Conservation (phyloP, 2,329 filamentous ascomycete species). For the Zalaria obscura region DNA sequence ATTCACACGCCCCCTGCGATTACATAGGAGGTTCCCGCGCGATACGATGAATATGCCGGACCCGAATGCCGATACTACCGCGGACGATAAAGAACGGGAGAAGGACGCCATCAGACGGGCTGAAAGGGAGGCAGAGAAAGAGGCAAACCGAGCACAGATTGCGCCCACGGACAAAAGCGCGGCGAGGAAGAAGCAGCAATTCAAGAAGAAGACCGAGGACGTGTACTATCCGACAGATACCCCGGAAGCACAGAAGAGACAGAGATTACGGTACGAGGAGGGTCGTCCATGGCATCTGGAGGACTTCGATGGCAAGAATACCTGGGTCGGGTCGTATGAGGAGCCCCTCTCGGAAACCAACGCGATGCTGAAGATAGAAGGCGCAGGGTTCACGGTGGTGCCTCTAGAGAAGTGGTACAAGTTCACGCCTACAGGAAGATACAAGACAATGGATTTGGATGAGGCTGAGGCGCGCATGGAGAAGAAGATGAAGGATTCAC, state of each 20-base stretch:
- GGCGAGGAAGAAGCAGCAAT: slow-evolving; percentile 44
- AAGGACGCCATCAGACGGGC: slow-evolving; percentile 46
- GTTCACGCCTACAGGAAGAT: slow-evolving; percentile 52
- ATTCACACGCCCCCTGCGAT: slow-evolving; percentile 74
- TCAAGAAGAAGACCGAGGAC: slow-evolving; percentile 71
- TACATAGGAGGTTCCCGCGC: slow-evolving; percentile 79
- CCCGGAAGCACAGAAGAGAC: slow-evolving; percentile 53
- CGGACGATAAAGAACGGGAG: slow-evolving; percentile 54
- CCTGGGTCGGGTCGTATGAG: slow-evolving; percentile 86
- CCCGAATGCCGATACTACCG: slow-evolving; percentile 15
- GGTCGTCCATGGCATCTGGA: slow-evolving; percentile 93
- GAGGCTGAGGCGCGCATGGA: slow-evolving; percentile 75
- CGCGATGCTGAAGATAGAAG: slow-evolving; percentile 65
- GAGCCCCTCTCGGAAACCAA: slow-evolving; percentile 69
- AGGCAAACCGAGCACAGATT: slow-evolving; percentile 82
- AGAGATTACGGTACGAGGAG: slow-evolving; percentile 71
- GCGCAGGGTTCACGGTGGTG: slow-evolving; percentile 64
- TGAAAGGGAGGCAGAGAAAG: slow-evolving; percentile 72
- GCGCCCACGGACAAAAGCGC: slow-evolving; percentile 59
- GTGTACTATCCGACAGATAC: slow-evolving; percentile 70
- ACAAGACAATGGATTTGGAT: slow-evolving; percentile 62
- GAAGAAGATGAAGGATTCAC: slow-evolving; percentile 59
- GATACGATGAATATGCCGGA: slow-evolving; percentile 47
- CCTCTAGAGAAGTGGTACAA: slow-evolving; percentile 94
- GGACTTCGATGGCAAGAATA: slow-evolving; percentile 89